Base-by-base conservation (phyloP, 2,329 filamentous ascomycete species). In the Colletotrichum sp. region DNA sequence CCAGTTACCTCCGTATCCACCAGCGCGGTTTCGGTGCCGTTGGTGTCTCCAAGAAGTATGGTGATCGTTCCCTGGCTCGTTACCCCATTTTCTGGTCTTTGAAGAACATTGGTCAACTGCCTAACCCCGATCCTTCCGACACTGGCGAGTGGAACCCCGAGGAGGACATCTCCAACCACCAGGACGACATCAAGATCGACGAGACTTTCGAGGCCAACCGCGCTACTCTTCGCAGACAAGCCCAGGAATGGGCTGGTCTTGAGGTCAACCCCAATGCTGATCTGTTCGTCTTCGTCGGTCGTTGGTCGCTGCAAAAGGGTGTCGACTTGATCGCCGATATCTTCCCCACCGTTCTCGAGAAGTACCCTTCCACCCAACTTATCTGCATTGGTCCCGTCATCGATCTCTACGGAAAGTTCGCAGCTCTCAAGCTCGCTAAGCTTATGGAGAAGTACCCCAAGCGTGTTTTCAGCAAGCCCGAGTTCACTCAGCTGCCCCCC, bases 41-140 rank as follows among this genome's bases (percentile, higher is more conserved):
- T 36, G 92, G 92, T 78, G 92, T 94, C 2, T 93, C 90, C 3
- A 92, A 91, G 78, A 94, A 94, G 81, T 94, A 94, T 78, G 92
- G 92, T 18, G 92, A 92, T 80, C 89, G 92, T 22, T 92, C 91
- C 4, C 92, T 91, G 80, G 91, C 91, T 64, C 87, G 92, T 60
- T 94, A 93, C 80, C 92, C 92, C 3, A 93, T 94, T 75, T 93
- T 94, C 84, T 94, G 92, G 92, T 91, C 91, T 71, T 82, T 93
- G 70, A 89, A 89, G 78, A 90, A 89, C 80, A 90, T 93, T 70
- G 91, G 91, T 22, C 88, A 91, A 68, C 84, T 93, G 39, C 92
- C 92, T 2, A 93, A 93, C 78, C 92, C 92, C 1, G 92, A 93
- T 81, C 92, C 92, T 6, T 90, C 90, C 2, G 92, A 93, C 81